Conservation (phyloP, 768 basidiomycete species). For the Trametes maxima region DNA sequence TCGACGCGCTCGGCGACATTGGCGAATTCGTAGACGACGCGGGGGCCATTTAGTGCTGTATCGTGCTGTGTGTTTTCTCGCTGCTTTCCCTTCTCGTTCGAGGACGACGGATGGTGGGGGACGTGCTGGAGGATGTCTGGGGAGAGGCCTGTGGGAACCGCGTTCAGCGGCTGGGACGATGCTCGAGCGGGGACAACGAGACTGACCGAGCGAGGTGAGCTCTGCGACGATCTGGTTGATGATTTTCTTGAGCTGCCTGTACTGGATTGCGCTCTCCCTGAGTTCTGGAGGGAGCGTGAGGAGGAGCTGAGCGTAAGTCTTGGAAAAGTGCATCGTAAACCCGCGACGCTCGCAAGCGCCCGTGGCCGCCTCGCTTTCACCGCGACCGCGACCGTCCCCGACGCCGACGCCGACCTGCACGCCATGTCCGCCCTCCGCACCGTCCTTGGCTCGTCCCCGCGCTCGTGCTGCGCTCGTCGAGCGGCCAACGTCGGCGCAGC, state of each 20-base stretch:
- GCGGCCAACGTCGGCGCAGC: too few species aligned
- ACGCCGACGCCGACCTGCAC: background rate
- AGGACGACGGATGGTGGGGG: constrained; percentile 13
- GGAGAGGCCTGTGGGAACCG: constrained; percentile 34
- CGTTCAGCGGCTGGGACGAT: background rate
- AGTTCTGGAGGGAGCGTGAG: constrained; percentile 75
- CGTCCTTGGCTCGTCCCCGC: background rate
- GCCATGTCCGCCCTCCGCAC: constrained; percentile 5
- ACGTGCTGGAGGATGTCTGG: constrained; percentile 34
- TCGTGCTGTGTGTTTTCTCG: constrained; percentile 8
- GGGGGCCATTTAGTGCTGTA: constrained; percentile 12
- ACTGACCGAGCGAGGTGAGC: constrained; percentile 60
- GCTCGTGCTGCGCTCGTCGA: background rate
- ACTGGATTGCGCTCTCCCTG: constrained; percentile 78
- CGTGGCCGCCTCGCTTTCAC: background rate
- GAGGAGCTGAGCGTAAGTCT: constrained; percentile 65
- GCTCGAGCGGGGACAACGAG: background rate
- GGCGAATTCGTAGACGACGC: constrained; percentile 61
- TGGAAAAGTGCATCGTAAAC: constrained; percentile 68
- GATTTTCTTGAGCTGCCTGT: constrained; percentile 90
- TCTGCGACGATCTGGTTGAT: constrained; percentile 84
- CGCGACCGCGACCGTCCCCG: background rate
- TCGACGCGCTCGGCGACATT: constrained; percentile 50
- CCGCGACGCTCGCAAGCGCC: background rate
- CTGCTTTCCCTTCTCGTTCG: constrained; percentile 30